Conservation (phyloP, 345 rosid genomes). For the Rhizophora apiculata region DNA sequence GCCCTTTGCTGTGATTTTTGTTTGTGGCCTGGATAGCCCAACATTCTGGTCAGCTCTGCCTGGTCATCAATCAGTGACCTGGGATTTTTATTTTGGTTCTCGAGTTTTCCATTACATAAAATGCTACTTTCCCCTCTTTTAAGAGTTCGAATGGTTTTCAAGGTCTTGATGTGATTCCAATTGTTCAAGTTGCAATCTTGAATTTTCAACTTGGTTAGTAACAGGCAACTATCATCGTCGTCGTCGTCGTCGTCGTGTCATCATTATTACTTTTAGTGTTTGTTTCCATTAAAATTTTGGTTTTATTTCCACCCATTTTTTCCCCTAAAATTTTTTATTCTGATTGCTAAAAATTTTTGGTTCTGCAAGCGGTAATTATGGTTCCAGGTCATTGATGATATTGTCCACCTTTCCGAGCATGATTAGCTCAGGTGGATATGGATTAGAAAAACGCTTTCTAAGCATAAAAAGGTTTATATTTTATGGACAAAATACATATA, state of each 20-base stretch:
- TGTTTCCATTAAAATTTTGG: no score
- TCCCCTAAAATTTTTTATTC: not conserved
- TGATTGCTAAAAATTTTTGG: not conserved
- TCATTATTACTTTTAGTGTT: no score
- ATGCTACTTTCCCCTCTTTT: not conserved
- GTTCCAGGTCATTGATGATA: not conserved
- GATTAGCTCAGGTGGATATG: slow-evolving; percentile 2
- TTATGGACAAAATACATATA: not conserved
- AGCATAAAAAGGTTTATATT: not conserved
- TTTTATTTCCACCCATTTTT: no score
- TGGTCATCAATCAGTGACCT: not conserved
- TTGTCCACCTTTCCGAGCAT: not conserved
- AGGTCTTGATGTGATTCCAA: no score
- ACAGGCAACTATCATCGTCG: no score
- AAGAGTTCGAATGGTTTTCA: not conserved
- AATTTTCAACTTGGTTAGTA: no score
- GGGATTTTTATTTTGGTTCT: not conserved
- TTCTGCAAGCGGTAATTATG: not conserved
- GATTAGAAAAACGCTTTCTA: not conserved
- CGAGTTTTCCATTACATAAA: not conserved
- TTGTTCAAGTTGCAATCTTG: no score
- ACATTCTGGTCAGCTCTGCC: slow-evolving; percentile 1
- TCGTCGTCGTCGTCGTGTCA: no score
- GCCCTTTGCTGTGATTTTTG: not conserved
- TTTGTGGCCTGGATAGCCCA: slow-evolving; percentile 4